Percentiles rank a stretch among this genome's conserved stretches.
Evolutionary conservation across 139 green algal genomes (phyloP).

Genomic region (Nannochloris sp.): DNA sequence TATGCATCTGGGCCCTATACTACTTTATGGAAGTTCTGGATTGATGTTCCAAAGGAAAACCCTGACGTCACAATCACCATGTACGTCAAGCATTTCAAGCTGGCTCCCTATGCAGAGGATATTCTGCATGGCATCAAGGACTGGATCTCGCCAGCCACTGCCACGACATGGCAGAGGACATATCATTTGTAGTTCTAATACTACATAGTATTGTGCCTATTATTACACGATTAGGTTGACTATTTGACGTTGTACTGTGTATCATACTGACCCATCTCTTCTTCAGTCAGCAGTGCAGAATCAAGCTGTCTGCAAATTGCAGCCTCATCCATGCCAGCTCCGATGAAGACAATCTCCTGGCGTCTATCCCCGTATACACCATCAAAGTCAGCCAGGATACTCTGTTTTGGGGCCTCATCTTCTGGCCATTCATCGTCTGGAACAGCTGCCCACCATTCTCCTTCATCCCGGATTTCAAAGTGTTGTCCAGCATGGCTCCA

Average conservation of each 20-base stretch:
- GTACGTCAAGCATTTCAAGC: slow-evolving; percentile 14
- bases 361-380: slow-evolving; percentile 60
- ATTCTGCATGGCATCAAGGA: slow-evolving; percentile 10
- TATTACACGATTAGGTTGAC: too few species aligned
- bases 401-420: slow-evolving; percentile 34
- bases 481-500: slow-evolving; percentile 86
- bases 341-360: slow-evolving; percentile 96
- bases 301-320: slow-evolving; percentile 76
- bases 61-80: neutral
- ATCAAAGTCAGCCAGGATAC: slow-evolving; percentile 69
- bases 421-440: slow-evolving; percentile 68
- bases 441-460: slow-evolving; percentile 69
- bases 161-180: slow-evolving; percentile 12
- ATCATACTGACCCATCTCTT: slow-evolving; percentile 62
- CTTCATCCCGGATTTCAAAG: slow-evolving; percentile 88
- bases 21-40: slow-evolving; percentile 25
- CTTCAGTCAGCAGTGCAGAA: slow-evolving; percentile 63
- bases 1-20: slow-evolving; percentile 20
- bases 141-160: slow-evolving; percentile 7
- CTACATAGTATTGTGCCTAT: too few species aligned
- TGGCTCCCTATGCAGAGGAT: neutral
- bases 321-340: slow-evolving; percentile 63
- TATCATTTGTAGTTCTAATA: neutral
- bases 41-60: slow-evolving; percentile 12
- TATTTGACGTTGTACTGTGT: slow-evolving; percentile 1